phyloP scores from a whole-genome alignment of 2,329 filamentous ascomycete genomes.

The Botrytis elliptica region DNA sequence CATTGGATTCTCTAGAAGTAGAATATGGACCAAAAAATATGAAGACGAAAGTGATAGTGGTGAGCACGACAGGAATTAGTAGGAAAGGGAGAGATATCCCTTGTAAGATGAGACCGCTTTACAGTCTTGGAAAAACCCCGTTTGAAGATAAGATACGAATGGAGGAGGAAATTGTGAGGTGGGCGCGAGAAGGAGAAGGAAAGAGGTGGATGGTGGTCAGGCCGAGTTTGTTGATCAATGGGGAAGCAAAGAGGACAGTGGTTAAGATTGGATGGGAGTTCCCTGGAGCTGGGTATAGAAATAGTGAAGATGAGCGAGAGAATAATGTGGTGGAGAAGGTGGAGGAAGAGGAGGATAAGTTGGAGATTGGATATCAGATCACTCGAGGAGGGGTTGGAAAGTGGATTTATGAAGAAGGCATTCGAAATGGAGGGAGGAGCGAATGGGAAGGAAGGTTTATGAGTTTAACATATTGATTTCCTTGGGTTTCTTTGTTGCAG shows the following conservation, averaged over 20 bases:
- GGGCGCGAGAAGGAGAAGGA: neutral
- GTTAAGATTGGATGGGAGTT: slow-evolving; percentile 5
- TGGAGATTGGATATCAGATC: neutral
- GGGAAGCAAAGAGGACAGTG: neutral
- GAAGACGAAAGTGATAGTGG: neutral
- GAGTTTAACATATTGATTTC: neutral
- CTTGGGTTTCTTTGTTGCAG: neutral
- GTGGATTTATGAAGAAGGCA: neutral
- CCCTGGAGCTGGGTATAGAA: neutral
- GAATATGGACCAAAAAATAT: neutral
- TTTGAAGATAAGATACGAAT: slow-evolving; percentile 3
- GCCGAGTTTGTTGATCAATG: slow-evolving; percentile 1
- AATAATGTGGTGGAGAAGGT: neutral
- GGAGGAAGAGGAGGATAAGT: neutral
- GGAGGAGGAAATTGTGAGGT: neutral
- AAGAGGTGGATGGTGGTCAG: neutral
- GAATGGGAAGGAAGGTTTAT: slow-evolving; percentile 2
- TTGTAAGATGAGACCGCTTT: neutral
- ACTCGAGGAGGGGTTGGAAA: neutral
- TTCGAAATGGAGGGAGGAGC: neutral
- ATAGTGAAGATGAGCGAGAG: neutral
- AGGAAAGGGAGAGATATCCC: slow-evolving; percentile 9
- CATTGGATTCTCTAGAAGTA: neutral
- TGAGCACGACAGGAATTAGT: neutral
- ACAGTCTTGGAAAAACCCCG: neutral